Base-by-base conservation (phyloP, 352 stramenopile species). In the Labyrinthula sp. region DNA sequence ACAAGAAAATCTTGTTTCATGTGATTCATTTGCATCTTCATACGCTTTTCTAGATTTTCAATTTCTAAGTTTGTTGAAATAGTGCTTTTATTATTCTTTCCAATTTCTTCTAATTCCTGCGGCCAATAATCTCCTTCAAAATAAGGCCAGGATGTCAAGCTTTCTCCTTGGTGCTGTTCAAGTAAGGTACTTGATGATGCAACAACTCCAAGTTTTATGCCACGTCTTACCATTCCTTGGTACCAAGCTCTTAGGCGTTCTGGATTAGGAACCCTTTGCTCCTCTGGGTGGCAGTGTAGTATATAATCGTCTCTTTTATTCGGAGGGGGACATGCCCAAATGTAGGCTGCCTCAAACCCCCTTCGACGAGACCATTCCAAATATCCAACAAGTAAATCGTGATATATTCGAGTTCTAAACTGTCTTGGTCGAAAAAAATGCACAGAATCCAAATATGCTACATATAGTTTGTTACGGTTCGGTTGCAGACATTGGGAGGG, bases 1-100 rank as follows among this genome's bases (percentile, higher is more conserved):
- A 97, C 89, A 59, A 97, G 89, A 43, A 97, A 97, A 54, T 89
- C 88, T 18, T 95, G 84, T 56, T 96, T 97, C 69, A 96, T 93
- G n/a, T 83, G 85, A 39, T 92, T 73, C 33, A 97, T 75, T 36
- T 93, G 93, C 39, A 29, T 6, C 21, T n/a, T 8, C 27, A 21
- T n/a, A 21, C 22, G 39, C 36, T 48, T 57, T 31, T 3, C 12
- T 25, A 15, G 20, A 48, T 27, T 27, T 24, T 12, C 48, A 46
- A 10, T 28, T 26, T 5, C 36, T 48, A 18, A 25, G 48, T 27
- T 45, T 57, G 24, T 15, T 26, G 20, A 24, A 33, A 27, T 34
- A 26, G 1, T 38, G 22, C 7, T 35, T 33, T 8, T 18, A 22
- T 15, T 24, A 40, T 95, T 82, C 62, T 95, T 96, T 48, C 95